These are phyloP conservation scores for Hagleromyces aurorensis DNA, from an alignment of 805 yeast genomes.

Conservation along the genomic window DNA sequence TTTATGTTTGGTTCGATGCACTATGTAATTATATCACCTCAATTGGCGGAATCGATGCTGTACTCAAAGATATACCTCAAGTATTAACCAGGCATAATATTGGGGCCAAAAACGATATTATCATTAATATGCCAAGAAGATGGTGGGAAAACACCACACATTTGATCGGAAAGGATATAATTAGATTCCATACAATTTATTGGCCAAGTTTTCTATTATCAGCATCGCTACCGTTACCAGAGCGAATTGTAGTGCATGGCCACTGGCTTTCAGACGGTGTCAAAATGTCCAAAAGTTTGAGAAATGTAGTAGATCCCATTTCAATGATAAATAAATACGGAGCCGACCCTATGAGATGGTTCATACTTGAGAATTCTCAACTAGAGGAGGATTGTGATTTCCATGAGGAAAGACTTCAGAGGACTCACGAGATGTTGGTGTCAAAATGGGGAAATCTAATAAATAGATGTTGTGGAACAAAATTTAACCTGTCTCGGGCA, in stretches of 20 bases:
- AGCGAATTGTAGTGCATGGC: slow-evolving; percentile 76
- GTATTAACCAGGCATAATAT: slow-evolving; percentile 6
- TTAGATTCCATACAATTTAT: slow-evolving; percentile 79
- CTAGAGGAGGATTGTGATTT: slow-evolving; percentile 76
- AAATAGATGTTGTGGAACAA: slow-evolving; percentile 63
- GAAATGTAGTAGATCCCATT: slow-evolving; percentile 90
- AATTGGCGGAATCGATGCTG: slow-evolving; percentile 45
- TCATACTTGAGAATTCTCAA: slow-evolving; percentile 66
- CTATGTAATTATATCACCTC: slow-evolving; percentile 76
- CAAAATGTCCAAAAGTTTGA: slow-evolving; percentile 89
- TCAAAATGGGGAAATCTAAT: slow-evolving; percentile 79
- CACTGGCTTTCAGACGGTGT: slow-evolving; percentile 89
- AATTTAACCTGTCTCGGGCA: slow-evolving; percentile 52
- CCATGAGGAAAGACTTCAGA: slow-evolving; percentile 45
- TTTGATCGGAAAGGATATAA: slow-evolving; percentile 86
- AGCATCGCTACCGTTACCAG: slow-evolving; percentile 63
- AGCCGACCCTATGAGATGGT: slow-evolving; percentile 65
- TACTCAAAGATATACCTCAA: slow-evolving; percentile 14
- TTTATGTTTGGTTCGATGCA: slow-evolving; percentile 98
- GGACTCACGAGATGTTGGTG: slow-evolving; percentile 55
- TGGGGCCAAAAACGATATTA: background rate
- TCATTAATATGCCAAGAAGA: slow-evolving; percentile 6
- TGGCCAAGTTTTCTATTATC: slow-evolving; percentile 94
- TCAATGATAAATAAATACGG: slow-evolving; percentile 57
- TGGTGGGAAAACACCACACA: slow-evolving; percentile 48